Conservation (phyloP, 1,284 basidiomycete genomes). For the Ustilago lituana region DNA sequence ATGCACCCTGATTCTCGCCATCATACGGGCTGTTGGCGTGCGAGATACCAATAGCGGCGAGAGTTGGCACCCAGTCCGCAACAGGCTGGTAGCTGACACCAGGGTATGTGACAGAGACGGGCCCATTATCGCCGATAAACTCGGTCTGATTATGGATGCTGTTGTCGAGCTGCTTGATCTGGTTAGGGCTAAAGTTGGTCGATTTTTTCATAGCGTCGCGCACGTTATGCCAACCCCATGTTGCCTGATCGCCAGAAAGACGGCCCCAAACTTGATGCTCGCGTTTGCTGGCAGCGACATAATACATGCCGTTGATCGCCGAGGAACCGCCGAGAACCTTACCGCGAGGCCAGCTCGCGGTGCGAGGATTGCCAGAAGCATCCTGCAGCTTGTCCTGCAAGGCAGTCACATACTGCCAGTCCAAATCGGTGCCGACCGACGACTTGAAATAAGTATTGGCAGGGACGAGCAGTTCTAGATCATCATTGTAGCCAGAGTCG, state of each 20-base stretch:
- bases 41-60: constrained; percentile 21
- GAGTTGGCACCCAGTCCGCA: constrained; percentile 47
- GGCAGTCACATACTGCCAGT: constrained; percentile 54
- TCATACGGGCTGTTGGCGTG: constrained; percentile 42
- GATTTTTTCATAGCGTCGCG: constrained; percentile 52
- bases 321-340: constrained; percentile 70
- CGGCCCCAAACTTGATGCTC: constrained; percentile 54
- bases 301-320: constrained; percentile 69
- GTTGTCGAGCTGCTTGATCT: constrained; percentile 22
- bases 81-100: constrained; percentile 50
- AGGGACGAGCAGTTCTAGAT: constrained; percentile 34
- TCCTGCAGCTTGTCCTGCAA: constrained; percentile 25
- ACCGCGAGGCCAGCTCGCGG: constrained; percentile 66
- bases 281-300: constrained; percentile 61
- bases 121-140: constrained; percentile 47
- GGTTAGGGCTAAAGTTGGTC: constrained; percentile 38
- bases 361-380: constrained; percentile 32
- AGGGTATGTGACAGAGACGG: constrained; percentile 51
- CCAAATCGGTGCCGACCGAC: constrained; percentile 38
- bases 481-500: constrained; percentile 39
- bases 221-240: constrained; percentile 53
- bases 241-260: constrained; percentile 39
- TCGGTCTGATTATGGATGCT: constrained; percentile 38
- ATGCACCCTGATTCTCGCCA: constrained; percentile 56
- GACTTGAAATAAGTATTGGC: constrained; percentile 45